Evolutionary conservation across 805 yeast species (phyloP).

Genomic region (Saturnispora saitoi): DNA sequence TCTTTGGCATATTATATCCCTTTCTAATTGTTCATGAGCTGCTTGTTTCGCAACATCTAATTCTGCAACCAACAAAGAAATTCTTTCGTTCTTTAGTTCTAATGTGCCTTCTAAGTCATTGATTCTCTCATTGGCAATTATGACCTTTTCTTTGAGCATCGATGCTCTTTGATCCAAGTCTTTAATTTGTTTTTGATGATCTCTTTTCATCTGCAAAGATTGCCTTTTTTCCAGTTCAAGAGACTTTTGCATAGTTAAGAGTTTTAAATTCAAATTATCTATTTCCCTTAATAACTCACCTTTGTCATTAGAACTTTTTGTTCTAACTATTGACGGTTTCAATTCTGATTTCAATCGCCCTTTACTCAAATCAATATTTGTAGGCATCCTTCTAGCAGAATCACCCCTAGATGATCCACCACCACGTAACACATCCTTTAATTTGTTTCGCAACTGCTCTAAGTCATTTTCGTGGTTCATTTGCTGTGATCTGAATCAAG

Average conservation of each 20-base stretch:
- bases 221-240: neutral
- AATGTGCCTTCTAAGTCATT: constrained; percentile 7
- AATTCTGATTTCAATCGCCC: neutral
- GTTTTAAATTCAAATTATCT: constrained; percentile 1
- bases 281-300: constrained; percentile 1
- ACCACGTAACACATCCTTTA: constrained; percentile 75
- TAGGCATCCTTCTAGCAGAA: neutral
- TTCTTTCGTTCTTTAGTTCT: constrained; percentile 9
- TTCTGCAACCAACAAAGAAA: constrained; percentile 2
- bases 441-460: constrained; percentile 30
- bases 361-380: neutral
- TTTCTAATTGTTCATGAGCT: neutral
- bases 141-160: neutral
- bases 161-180: neutral
- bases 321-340: neutral
- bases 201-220: neutral
- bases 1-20: neutral
- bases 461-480: neutral
- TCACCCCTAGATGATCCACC: constrained; percentile 37
- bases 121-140: neutral
- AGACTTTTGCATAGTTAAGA: neutral
- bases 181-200: neutral
- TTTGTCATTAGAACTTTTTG: neutral
- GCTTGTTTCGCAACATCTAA: neutral
- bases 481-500: neutral